phyloP scores from a whole-genome alignment of 257 asterid species.

The Gentiana straminea region DNA sequence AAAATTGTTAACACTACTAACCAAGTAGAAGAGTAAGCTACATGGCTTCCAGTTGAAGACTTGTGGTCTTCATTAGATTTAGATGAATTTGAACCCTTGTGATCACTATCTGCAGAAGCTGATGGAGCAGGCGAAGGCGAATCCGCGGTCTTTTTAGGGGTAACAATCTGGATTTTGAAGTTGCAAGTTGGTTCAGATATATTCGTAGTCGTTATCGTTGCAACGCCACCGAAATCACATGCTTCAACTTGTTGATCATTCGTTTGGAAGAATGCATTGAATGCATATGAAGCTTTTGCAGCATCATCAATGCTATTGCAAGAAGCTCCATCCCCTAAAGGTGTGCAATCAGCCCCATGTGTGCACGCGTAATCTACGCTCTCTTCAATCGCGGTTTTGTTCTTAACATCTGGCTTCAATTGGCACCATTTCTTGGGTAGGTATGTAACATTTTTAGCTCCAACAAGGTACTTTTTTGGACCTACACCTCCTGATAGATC shows the following conservation, averaged over 20 bases:
- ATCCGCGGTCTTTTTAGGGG: neutral
- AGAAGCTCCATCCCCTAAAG: neutral
- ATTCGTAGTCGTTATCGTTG: neutral
- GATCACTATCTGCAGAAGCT: neutral
- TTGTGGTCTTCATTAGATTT: no score
- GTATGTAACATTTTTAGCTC: neutral
- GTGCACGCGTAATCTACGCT: neutral
- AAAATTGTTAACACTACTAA: no score
- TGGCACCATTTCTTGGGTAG: constrained; percentile 1
- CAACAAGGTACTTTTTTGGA: neutral
- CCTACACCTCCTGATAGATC: neutral
- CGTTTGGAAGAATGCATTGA: constrained; percentile 6
- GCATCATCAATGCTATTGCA: neutral
- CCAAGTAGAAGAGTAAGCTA: no score
- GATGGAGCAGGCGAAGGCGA: constrained; percentile 1
- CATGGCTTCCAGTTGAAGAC: no score
- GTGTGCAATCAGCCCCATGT: constrained; percentile 5
- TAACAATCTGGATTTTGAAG: neutral
- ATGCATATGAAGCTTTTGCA: constrained; percentile 2
- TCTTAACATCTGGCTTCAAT: neutral
- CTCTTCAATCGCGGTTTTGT: neutral
- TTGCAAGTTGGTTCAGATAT: constrained; percentile 1
- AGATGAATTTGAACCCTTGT: no score
- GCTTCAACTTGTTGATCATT: neutral
- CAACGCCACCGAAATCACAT: constrained; percentile 3